These are phyloP conservation scores for Macrophomina phaseolina DNA, from an alignment of 2,329 filamentous ascomycete species.

Conservation along the genomic window DNA sequence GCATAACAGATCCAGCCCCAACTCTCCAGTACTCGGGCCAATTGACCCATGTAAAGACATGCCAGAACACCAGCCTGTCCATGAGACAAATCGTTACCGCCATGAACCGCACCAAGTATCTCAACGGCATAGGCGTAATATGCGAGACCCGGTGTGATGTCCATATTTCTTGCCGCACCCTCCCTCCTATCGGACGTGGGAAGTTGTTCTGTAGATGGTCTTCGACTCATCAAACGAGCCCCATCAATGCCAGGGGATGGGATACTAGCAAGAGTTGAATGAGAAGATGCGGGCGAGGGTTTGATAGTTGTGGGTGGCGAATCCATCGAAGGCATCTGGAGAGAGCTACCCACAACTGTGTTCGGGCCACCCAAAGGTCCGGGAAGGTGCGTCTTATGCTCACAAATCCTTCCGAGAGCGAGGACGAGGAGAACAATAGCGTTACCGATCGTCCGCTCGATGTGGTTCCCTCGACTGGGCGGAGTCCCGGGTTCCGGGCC, in stretches of 20 bases:
- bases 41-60: conserved; percentile 85
- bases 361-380: conserved; percentile 60
- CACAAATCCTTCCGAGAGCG: conserved; percentile 84
- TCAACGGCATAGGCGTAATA: conserved; percentile 88
- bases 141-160: conserved; percentile 85
- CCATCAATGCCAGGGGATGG: conserved; percentile 29
- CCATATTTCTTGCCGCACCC: conserved; percentile 66
- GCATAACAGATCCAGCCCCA: conserved; percentile 71
- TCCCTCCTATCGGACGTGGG: conserved; percentile 8
- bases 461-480: conserved; percentile 4
- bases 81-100: conserved; percentile 79
- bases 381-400: conserved; percentile 57
- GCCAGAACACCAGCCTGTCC: conserved; percentile 86
- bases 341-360: conserved; percentile 35
- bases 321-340: conserved; percentile 32
- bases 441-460: conserved; percentile 54
- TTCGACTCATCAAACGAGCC: conserved; percentile 28
- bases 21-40: conserved; percentile 86
- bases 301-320: conserved; percentile 37
- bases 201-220: conserved; percentile 46
- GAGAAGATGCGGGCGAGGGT: conserved; percentile 47
- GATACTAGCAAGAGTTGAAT: conserved; percentile 41
- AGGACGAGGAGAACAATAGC: conserved; percentile 83
- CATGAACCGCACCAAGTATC: conserved; percentile 81
- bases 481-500: conserved; percentile 10